Evolutionary conservation across 805 yeast genomes (phyloP), one percentile per base, ranked within the genome.

Genomic region (Teunomyces atbi): DNA sequence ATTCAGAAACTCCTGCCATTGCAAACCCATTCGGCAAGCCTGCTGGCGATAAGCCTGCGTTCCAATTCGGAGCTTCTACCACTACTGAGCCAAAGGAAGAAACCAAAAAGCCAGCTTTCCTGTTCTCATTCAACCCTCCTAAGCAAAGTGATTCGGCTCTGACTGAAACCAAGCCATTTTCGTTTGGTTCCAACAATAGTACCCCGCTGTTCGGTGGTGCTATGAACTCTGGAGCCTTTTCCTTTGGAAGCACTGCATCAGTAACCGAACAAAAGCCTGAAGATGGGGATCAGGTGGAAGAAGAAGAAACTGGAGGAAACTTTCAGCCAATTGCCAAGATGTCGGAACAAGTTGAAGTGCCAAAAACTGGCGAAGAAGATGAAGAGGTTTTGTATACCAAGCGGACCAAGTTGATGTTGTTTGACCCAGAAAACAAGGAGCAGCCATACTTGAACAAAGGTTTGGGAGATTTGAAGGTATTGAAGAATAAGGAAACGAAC

Each of bases 361-460:
- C 71, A 13, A 49, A 47, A 18, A 86, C 92, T 6, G 97, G 97
- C 15, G 97, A 92, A 67, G 97, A 90, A 66, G 77, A 80, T 45
- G 97, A 92, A 67, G 80, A 74, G 1, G 61, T 75, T 0, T 57
- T 79, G 20, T 86, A 77, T 55, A 78, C 83, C 37, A 83, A 86
- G 56, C 78, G 86, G 57, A 78, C 92, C 3, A 89, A 89, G 59
- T 70, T 89, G 39, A 81, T 82, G 78, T 71, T 82, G 46, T 79
- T 78, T 41, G 77, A 79, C 41, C 62, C 79, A 2, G 74, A 71
- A 18, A 74, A 79, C 38, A 78, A 78, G 39, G 61, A 58, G 10
- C 57, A 59, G 11, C 80, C 79, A 8, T 88, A 86, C 59, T 75
- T 71, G 30, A 67, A 81, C 5, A 77, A 77, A 52, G 98, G 98